Conservation (phyloP, 192 early-diverging fungal species). For the Backusella circina region DNA sequence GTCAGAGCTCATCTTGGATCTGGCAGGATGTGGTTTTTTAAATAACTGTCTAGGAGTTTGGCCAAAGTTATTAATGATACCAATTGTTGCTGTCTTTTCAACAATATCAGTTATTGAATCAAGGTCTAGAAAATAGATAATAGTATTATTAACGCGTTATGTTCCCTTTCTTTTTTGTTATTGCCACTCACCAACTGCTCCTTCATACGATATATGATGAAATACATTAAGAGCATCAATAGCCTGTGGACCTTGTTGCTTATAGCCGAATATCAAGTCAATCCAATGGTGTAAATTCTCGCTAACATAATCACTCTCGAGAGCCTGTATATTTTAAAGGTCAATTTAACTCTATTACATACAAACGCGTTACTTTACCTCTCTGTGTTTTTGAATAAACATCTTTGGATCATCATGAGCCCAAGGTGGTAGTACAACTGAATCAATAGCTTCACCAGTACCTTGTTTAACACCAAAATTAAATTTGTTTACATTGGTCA, state of each 20-base stretch:
- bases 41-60: constrained; percentile 93
- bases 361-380: constrained; percentile 35
- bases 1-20: constrained; percentile 37
- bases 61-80: constrained; percentile 96
- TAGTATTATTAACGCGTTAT: not conserved
- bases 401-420: constrained; percentile 67
- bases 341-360: not conserved
- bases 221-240: constrained; percentile 90
- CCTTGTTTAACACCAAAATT: constrained; percentile 59
- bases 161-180: not conserved
- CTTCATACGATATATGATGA: constrained; percentile 95
- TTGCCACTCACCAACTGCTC: constrained; percentile 62
- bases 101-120: constrained; percentile 86
- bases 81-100: constrained; percentile 85
- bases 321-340: constrained; percentile 37
- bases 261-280: constrained; percentile 95
- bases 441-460: constrained; percentile 63
- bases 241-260: constrained; percentile 86
- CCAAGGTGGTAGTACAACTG: constrained; percentile 85
- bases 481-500: constrained; percentile 69
- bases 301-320: constrained; percentile 87
- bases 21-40: constrained; percentile 74
- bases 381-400: constrained; percentile 76
- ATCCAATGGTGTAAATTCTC: constrained; percentile 90
- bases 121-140: constrained; percentile 49